Conservation (phyloP, 441 rosid genomes). For the Metrosideros polymorpha region DNA sequence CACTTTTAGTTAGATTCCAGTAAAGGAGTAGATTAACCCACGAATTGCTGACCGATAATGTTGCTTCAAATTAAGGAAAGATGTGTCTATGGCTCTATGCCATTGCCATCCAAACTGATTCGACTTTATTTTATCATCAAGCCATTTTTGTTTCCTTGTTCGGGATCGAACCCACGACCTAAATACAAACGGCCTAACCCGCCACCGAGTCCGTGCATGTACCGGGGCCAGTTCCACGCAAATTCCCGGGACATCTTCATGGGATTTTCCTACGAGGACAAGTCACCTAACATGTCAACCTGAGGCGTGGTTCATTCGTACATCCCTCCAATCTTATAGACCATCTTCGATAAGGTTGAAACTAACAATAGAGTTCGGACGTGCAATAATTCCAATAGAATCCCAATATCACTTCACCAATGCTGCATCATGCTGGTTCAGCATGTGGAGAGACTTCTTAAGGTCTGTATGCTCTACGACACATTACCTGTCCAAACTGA, state of each 20-base stretch:
- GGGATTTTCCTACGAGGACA: not conserved
- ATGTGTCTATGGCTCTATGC: not conserved
- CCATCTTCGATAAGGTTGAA: not conserved
- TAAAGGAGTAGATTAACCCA: not conserved
- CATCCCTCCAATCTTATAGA: not conserved
- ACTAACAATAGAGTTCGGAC: not conserved
- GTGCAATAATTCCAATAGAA: not conserved
- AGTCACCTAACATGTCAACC: not conserved
- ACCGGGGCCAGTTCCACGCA: not conserved
- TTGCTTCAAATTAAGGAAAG: not conserved
- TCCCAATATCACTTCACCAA: not conserved
- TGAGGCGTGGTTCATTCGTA: not conserved
- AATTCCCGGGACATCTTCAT: not conserved
- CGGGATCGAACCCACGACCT: too few species aligned
- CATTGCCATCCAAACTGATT: too few species aligned
- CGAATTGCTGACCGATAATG: not conserved
- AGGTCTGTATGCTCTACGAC: not conserved
- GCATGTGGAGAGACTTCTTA: not conserved
- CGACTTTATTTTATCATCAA: too few species aligned
- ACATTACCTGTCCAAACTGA: not conserved
- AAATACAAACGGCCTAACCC: too few species aligned
- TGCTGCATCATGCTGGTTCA: not conserved
- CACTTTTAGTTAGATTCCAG: not conserved
- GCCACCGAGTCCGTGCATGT: not conserved
- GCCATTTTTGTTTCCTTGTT: too few species aligned